A percentile compares a stretch with the other conserved stretches of the same genome.
These are phyloP conservation scores for Aquilaria yunnanensis DNA, from an alignment of 345 rosid species.

Conservation along the genomic window DNA sequence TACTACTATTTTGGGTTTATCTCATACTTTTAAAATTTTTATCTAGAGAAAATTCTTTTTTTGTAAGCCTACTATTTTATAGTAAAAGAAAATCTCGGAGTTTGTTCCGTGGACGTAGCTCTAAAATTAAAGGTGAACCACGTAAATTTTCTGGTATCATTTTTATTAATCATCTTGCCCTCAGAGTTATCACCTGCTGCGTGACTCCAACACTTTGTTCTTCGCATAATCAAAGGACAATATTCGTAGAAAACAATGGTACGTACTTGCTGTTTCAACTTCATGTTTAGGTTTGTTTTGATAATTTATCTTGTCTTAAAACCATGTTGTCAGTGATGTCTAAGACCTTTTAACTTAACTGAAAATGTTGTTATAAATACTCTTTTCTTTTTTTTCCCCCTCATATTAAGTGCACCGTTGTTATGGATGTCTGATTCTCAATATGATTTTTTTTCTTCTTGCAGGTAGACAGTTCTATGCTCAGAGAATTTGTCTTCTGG, in stretches of 20 bases:
- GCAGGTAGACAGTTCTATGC: conserved; percentile 92
- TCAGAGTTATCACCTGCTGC: too few species aligned
- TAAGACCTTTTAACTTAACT: conserved; percentile 14
- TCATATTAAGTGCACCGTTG: not conserved
- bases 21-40: too few species aligned
- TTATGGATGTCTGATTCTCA: not conserved
- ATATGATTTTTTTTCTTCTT: conserved; percentile 9
- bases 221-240: conserved; percentile 74
- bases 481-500: conserved; percentile 95
- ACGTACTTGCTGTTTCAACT: conserved; percentile 16
- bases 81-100: too few species aligned
- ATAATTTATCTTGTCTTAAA: conserved; percentile 2
- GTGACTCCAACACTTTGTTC: conserved; percentile 40
- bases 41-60: too few species aligned
- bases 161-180: too few species aligned
- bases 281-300: too few species aligned
- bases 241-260: conserved; percentile 84
- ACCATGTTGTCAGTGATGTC: conserved; percentile 2
- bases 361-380: conserved; percentile 12
- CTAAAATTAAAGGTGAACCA: too few species aligned
- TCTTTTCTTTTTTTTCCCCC: conserved; percentile 7
- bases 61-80: too few species aligned
- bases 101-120: too few species aligned
- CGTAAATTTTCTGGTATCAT: too few species aligned
- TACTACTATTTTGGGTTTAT: too few species aligned